These are phyloP conservation scores for Ogataea minuta DNA, from an alignment of 805 yeast genomes.

Conservation along the genomic window DNA sequence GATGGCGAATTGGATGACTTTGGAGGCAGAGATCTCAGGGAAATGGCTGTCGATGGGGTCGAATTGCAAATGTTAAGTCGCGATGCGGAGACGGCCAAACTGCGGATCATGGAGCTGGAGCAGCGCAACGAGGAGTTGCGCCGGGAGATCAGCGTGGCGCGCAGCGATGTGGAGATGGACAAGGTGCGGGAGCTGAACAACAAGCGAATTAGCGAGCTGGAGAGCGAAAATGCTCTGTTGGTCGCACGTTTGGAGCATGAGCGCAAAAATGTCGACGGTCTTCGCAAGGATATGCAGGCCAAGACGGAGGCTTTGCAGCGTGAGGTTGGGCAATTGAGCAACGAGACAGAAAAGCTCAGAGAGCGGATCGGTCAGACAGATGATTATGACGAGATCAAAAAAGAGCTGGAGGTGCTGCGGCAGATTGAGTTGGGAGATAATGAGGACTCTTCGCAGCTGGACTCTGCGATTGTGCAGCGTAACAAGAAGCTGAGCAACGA, in stretches of 20 bases:
- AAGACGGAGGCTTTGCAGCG: slow-evolving; percentile 40
- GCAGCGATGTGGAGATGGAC: slow-evolving; percentile 44
- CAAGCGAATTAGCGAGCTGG: slow-evolving; percentile 52
- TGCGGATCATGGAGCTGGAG: slow-evolving; percentile 68
- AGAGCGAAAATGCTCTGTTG: slow-evolving; percentile 65
- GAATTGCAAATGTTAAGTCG: slow-evolving; percentile 67
- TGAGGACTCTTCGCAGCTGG: slow-evolving; percentile 36
- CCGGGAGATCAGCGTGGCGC: slow-evolving; percentile 56
- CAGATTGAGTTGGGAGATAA: slow-evolving; percentile 69
- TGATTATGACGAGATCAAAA: slow-evolving; percentile 80
- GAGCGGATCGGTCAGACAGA: slow-evolving; percentile 47
- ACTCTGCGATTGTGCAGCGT: slow-evolving; percentile 50
- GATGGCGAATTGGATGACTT: slow-evolving; percentile 13
- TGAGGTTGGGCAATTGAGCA: slow-evolving; percentile 46
- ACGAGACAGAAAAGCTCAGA: slow-evolving; percentile 51
- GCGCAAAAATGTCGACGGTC: slow-evolving; percentile 32
- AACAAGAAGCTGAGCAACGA: slow-evolving; percentile 74
- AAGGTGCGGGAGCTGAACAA: slow-evolving; percentile 42
- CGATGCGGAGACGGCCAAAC: slow-evolving; percentile 70
- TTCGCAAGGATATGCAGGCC: slow-evolving; percentile 25
- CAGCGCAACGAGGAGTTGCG: slow-evolving; percentile 74
- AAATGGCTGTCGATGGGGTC: slow-evolving; percentile 39
- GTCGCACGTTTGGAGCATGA: slow-evolving; percentile 56
- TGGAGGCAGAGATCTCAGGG: slow-evolving; percentile 13
- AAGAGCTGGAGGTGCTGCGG: slow-evolving; percentile 68